These are phyloP conservation scores for Xylaria multiplex DNA, from an alignment of 2,329 filamentous ascomycete species.

Conservation along the genomic window DNA sequence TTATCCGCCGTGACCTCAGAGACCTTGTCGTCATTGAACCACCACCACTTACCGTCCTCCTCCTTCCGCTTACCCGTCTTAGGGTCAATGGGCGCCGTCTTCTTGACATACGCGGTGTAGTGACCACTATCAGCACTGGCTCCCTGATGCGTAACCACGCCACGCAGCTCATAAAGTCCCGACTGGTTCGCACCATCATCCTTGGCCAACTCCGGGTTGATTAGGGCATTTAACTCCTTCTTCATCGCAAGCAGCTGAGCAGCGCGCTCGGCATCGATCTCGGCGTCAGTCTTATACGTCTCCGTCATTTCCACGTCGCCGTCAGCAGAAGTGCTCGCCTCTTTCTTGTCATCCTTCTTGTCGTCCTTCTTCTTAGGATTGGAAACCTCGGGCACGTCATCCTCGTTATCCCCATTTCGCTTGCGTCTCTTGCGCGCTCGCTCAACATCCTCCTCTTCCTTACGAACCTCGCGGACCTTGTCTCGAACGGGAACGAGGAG, in stretches of 20 bases:
- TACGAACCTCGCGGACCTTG: conserved; percentile 92
- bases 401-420: conserved; percentile 61
- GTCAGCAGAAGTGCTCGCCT: conserved; percentile 58
- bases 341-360: conserved; percentile 47
- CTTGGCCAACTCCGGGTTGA: conserved; percentile 76
- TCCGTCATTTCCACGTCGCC: conserved; percentile 78
- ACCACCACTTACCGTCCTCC: conserved; percentile 98
- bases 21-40: conserved; percentile 99
- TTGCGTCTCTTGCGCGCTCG: conserved; percentile 92
- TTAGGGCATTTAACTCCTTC: conserved; percentile 84
- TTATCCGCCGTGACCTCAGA: conserved; percentile 90
- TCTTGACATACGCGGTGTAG: conserved; percentile 98
- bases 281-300: conserved; percentile 90
- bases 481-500: conserved; percentile 91
- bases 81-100: conserved; percentile 76
- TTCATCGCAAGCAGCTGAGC: conserved; percentile 81
- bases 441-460: conserved; percentile 94
- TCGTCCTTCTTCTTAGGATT: conserved; percentile 61
- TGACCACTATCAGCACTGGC: conserved; percentile 97
- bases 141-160: conserved; percentile 95
- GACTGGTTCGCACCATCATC: conserved; percentile 92
- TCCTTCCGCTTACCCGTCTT: conserved; percentile 80
- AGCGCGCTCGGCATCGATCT: conserved; percentile 86
- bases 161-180: conserved; percentile 92
- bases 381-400: conserved; percentile 59